Percentiles rank a stretch among this genome's conserved stretches.
Evolutionary conservation across 1,284 basidiomycete genomes (phyloP).

Genomic region (Puccinia horiana): DNA sequence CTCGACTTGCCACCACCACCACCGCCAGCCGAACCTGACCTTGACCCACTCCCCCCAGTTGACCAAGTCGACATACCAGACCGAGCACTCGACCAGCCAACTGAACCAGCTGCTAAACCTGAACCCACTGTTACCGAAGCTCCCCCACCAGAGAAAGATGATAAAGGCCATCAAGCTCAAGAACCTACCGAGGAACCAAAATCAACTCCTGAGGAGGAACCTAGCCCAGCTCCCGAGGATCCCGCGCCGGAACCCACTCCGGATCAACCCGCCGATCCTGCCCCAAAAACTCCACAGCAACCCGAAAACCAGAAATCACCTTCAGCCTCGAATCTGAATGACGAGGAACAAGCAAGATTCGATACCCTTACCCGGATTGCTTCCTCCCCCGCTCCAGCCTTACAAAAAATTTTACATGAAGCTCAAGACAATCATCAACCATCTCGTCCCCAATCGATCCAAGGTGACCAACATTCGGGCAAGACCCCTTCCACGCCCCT

Average conservation of each 20-base stretch:
- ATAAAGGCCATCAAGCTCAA: neutral
- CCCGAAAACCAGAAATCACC: neutral
- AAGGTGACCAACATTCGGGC: neutral
- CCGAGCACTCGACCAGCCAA: neutral
- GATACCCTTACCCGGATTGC: neutral
- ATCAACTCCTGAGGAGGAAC: neutral
- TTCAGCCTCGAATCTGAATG: neutral
- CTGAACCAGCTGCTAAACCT: neutral
- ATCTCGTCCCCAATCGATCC: neutral
- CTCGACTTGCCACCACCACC: conserved; percentile 3
- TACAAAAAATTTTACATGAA: neutral
- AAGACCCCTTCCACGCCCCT: neutral
- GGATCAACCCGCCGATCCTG: neutral
- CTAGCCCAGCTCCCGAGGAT: neutral
- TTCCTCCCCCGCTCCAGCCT: neutral
- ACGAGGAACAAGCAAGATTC: conserved; percentile 25
- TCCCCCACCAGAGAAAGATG: neutral
- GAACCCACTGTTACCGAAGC: neutral
- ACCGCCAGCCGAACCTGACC: conserved; percentile 16
- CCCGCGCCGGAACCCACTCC: neutral
- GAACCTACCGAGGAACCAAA: neutral
- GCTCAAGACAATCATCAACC: neutral
- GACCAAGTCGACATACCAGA: neutral
- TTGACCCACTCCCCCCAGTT: neutral
- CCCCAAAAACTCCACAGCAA: neutral